These are phyloP conservation scores for Madurella fahalii DNA, from an alignment of 2,329 filamentous ascomycete species.

Conservation along the genomic window DNA sequence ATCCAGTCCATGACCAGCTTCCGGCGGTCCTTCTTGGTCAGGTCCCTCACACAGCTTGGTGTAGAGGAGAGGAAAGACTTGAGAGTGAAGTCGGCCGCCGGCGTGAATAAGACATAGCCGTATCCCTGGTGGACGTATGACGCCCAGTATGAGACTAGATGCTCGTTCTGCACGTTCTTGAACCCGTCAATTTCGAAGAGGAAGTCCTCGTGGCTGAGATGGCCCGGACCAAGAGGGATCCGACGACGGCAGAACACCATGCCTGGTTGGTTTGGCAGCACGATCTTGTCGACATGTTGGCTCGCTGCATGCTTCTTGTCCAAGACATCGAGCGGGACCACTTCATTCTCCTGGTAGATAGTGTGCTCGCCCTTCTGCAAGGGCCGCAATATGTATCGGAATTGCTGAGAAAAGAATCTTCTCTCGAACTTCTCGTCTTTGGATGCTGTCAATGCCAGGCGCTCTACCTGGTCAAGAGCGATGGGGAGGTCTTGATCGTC, in stretches of 20 bases:
- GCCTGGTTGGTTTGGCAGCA: conserved; percentile 58
- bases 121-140: conserved; percentile 63
- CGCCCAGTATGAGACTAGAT: conserved; percentile 66
- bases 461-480: conserved; percentile 59
- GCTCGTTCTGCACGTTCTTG: conserved; percentile 58
- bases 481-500: conserved; percentile 72
- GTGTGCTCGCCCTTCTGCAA: conserved; percentile 58
- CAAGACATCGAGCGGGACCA: conserved; percentile 64
- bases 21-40: conserved; percentile 57
- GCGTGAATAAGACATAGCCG: conserved; percentile 64
- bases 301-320: conserved; percentile 49
- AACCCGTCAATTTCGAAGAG: conserved; percentile 57
- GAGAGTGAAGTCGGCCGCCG: conserved; percentile 62
- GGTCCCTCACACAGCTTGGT: conserved; percentile 57
- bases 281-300: conserved; percentile 53
- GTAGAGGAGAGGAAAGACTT: conserved; percentile 63
- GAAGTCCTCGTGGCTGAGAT: conserved; percentile 52
- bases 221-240: conserved; percentile 47
- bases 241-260: conserved; percentile 55
- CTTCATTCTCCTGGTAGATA: conserved; percentile 62
- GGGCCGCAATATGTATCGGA: conserved; percentile 63
- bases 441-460: conserved; percentile 55
- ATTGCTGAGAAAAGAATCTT: conserved; percentile 68
- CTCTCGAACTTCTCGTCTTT: conserved; percentile 61
- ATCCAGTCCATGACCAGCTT: conserved; percentile 67